These are phyloP conservation scores for Picochlorum sp. DNA, from an alignment of 139 green algal species.

Conservation along the genomic window DNA sequence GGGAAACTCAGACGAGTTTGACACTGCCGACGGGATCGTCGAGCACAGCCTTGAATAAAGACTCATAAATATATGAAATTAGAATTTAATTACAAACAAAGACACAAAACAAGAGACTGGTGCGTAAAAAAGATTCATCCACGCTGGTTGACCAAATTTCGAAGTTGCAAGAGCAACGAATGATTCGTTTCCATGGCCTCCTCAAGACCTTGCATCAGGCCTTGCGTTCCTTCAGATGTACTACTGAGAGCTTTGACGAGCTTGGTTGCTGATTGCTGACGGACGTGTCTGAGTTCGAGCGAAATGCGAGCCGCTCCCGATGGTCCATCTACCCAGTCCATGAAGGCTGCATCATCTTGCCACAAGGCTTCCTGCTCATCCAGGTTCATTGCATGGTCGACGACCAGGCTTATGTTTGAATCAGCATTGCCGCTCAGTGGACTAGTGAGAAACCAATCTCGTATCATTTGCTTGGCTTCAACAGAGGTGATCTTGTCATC, in stretches of 20 bases:
- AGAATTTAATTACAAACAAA: too few relatives aligned
- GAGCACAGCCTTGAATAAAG: too few relatives aligned
- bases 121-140: not conserved
- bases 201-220: conserved; percentile 45
- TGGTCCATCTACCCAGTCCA: conserved; percentile 60
- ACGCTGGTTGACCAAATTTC: conserved; percentile 28
- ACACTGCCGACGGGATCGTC: not conserved
- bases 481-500: conserved; percentile 15
- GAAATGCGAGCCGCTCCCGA: conserved; percentile 46
- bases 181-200: conserved; percentile 37
- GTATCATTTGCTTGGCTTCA: conserved; percentile 24
- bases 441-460: conserved; percentile 29
- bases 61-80: too few relatives aligned
- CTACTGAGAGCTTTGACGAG: conserved; percentile 33
- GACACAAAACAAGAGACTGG: too few relatives aligned
- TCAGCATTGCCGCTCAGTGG: not conserved
- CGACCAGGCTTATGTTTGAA: conserved; percentile 1
- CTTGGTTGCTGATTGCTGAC: conserved; percentile 25
- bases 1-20: too few relatives aligned
- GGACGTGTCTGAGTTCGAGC: conserved; percentile 54
- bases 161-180: conserved; percentile 42
- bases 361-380: conserved; percentile 11
- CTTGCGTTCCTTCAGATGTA: conserved; percentile 51
- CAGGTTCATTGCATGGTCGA: not conserved
- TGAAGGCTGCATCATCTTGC: conserved; percentile 45